Conservation (phyloP, 768 basidiomycete genomes). For the Calvatia gigantea region DNA sequence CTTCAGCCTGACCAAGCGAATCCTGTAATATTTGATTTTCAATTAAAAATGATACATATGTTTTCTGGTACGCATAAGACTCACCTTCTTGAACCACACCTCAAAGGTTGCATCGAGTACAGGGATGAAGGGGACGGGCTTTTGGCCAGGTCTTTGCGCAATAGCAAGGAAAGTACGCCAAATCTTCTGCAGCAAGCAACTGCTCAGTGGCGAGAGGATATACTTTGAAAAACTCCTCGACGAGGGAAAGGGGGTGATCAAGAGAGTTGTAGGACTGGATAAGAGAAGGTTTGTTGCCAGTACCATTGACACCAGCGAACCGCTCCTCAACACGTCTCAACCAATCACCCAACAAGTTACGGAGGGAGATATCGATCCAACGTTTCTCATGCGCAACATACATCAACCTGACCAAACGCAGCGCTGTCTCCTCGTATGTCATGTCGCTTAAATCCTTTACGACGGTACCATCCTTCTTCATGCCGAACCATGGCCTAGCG, state of each 20-base stretch:
- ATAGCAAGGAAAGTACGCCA: slow-evolving; percentile 96
- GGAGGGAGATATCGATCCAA: slow-evolving; percentile 89
- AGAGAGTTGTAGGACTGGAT: slow-evolving; percentile 81
- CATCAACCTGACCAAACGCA: slow-evolving; percentile 92
- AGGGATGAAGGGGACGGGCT: slow-evolving; percentile 97
- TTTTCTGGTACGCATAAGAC: slow-evolving; percentile 20
- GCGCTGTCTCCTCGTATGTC: slow-evolving; percentile 96
- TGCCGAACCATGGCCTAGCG: slow-evolving; percentile 95
- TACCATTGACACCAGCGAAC: slow-evolving; percentile 85
- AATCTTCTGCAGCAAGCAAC: slow-evolving; percentile 89
- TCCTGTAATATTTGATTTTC: slow-evolving; percentile 48
- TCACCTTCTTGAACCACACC: slow-evolving; percentile 99
- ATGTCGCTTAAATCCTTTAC: slow-evolving; percentile 90
- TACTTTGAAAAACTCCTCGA: slow-evolving; percentile 78
- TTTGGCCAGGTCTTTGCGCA: slow-evolving; percentile 93
- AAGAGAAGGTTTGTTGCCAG: slow-evolving; percentile 74
- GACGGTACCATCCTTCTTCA: slow-evolving; percentile 87
- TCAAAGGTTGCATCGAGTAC: slow-evolving; percentile 91
- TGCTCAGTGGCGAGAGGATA: slow-evolving; percentile 84
- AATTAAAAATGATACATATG: slow-evolving; percentile 6
- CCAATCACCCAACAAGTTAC: slow-evolving; percentile 97
- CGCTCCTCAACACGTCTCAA: slow-evolving; percentile 92
- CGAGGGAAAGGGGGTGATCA: slow-evolving; percentile 75
- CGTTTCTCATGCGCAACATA: slow-evolving; percentile 87
- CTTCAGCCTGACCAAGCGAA: slow-evolving; percentile 96